A percentile compares a stretch with the other conserved stretches of the same genome.
Conservation (phyloP, 495 filamentous ascomycete species). For the Diplogelasinospora grovesii region DNA sequence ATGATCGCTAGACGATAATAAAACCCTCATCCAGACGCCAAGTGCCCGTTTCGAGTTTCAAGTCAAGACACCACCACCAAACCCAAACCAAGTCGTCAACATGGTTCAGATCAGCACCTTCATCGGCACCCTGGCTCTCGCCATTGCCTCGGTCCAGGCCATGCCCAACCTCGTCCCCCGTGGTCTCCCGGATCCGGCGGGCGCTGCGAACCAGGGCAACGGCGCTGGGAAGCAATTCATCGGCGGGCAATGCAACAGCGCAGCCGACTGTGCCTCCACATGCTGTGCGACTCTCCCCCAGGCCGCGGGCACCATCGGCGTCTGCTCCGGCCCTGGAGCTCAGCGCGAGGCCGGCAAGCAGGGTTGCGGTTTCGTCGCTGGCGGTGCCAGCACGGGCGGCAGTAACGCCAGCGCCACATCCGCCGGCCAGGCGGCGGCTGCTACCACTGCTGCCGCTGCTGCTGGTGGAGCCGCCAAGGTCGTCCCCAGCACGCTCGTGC, state of each 20-base stretch:
- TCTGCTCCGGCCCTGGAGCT: conserved; percentile 27
- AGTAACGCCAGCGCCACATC: neutral
- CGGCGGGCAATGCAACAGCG: conserved; percentile 35
- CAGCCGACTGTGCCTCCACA: conserved; percentile 33
- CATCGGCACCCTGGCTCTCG: too few species aligned
- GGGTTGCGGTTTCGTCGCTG: conserved; percentile 23
- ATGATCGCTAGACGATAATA: too few species aligned
- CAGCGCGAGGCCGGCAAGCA: conserved; percentile 25
- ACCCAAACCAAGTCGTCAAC: too few species aligned
- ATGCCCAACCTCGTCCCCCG: conserved; percentile 45
- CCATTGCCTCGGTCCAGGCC: conserved; percentile 49
- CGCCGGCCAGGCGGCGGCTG: neutral
- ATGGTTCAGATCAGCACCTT: too few species aligned
- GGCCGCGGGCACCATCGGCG: conserved; percentile 25
- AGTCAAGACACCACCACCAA: too few species aligned
- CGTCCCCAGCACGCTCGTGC: conserved; percentile 13
- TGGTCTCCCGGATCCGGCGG: conserved; percentile 21
- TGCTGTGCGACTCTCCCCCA: conserved; percentile 30
- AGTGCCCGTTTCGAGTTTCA: too few species aligned
- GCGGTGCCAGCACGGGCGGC: neutral
- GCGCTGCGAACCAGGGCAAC: conserved; percentile 34
- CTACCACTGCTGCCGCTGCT: neutral
- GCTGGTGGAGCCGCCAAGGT: neutral
- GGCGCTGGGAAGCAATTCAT: conserved; percentile 36
- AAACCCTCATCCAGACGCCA: too few species aligned